Percentiles rank a stretch among this genome's conserved stretches.
Conservation (phyloP, 345 rosid genomes). For the Sisymbrium irio region DNA sequence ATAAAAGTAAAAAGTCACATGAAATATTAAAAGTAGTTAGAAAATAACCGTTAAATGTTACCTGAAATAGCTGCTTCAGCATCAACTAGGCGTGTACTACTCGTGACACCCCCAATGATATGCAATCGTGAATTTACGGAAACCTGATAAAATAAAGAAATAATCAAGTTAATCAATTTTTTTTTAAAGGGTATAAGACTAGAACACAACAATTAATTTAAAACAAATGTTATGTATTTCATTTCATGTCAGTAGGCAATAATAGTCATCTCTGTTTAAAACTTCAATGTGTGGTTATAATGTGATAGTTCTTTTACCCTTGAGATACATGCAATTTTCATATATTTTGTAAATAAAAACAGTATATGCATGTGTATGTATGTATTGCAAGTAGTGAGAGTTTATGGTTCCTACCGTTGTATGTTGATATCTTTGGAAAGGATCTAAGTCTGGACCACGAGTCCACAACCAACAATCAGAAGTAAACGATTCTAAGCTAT, state of each 20-base stretch:
- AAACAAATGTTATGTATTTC: too few relatives aligned
- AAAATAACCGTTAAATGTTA: slow-evolving; percentile 28
- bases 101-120: slow-evolving; percentile 71
- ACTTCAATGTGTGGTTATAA: too few relatives aligned
- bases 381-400: neutral
- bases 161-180: neutral
- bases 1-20: neutral
- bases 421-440: slow-evolving; percentile 78
- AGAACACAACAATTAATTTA: neutral
- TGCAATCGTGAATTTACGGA: slow-evolving; percentile 72
- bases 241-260: too few relatives aligned
- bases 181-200: neutral
- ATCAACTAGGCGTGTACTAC: slow-evolving; percentile 51
- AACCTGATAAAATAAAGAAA: slow-evolving; percentile 46
- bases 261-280: too few relatives aligned
- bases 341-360: neutral
- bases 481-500: slow-evolving; percentile 64
- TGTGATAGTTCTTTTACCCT: too few relatives aligned
- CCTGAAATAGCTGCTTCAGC: slow-evolving; percentile 76
- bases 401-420: slow-evolving; percentile 55
- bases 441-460: slow-evolving; percentile 60
- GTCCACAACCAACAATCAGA: slow-evolving; percentile 83
- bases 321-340: too few relatives aligned
- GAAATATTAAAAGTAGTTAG: neutral
- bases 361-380: neutral